These are phyloP conservation scores for Aschersonia sp. DNA, from an alignment of 2,329 filamentous ascomycete genomes.

Conservation along the genomic window DNA sequence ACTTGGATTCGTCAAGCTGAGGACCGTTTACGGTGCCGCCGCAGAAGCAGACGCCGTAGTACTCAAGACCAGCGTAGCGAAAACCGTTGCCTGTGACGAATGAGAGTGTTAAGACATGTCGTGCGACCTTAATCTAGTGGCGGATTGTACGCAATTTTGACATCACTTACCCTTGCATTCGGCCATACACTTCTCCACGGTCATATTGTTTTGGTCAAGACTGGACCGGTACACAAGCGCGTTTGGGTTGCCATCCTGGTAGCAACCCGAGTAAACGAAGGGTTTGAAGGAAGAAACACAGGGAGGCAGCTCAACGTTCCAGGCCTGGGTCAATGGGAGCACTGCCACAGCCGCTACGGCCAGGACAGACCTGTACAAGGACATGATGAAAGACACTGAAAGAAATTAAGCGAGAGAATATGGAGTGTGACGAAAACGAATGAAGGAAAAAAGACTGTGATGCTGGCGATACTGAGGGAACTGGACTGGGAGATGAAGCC, in stretches of 20 bases:
- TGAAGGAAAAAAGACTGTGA: not conserved
- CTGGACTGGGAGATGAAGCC: not conserved
- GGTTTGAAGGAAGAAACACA: slow-evolving; percentile 30
- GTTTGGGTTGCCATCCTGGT: slow-evolving; percentile 19
- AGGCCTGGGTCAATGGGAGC: slow-evolving; percentile 20
- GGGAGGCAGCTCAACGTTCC: slow-evolving; percentile 27
- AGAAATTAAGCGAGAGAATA: not conserved
- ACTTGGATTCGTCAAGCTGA: slow-evolving; percentile 35
- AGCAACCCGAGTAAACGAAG: slow-evolving; percentile 34
- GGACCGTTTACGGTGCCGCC: slow-evolving; percentile 37
- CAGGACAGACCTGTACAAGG: slow-evolving; percentile 8
- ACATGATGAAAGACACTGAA: slow-evolving; percentile 4
- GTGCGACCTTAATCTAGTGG: not conserved
- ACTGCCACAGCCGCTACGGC: slow-evolving; percentile 24
- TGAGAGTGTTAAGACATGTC: not conserved
- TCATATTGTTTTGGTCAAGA: slow-evolving; percentile 24
- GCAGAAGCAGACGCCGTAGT: slow-evolving; percentile 39
- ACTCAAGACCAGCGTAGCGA: slow-evolving; percentile 34
- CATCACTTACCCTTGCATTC: slow-evolving; percentile 29
- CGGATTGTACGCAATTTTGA: not conserved
- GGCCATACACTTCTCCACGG: slow-evolving; percentile 30
- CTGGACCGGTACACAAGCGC: slow-evolving; percentile 28
- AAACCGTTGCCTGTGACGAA: slow-evolving; percentile 27
- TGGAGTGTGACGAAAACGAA: not conserved
- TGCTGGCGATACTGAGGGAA: not conserved